phyloP scores from a whole-genome alignment of 495 filamentous ascomycete genomes.

The Penicillium subrubescens region DNA sequence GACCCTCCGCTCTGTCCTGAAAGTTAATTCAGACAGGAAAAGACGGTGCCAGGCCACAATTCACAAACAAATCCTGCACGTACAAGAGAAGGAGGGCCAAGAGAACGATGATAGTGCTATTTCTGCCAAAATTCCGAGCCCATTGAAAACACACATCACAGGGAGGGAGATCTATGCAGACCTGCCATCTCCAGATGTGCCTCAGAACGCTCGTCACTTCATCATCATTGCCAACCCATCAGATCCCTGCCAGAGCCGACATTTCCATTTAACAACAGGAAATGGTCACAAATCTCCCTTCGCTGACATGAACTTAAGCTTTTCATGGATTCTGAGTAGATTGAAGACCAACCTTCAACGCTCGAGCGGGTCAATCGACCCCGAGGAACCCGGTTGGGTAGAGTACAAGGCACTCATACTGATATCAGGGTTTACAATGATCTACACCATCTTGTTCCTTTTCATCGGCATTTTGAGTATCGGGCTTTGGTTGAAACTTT shows the following conservation, averaged over 20 bases:
- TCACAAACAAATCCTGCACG: not conserved
- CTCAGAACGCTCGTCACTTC: not conserved
- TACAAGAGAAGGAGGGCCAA: not conserved
- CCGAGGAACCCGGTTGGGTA: constrained; percentile 65
- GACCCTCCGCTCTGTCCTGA: constrained; percentile 65
- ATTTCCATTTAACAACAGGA: constrained; percentile 25
- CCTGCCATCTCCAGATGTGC: not conserved
- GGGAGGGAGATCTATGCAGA: constrained; percentile 1
- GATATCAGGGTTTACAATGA: constrained; percentile 65
- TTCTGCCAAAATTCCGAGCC: constrained; percentile 13
- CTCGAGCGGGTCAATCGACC: constrained; percentile 51
- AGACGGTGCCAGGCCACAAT: not conserved
- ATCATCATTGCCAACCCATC: not conserved
- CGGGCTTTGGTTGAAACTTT: constrained; percentile 67
- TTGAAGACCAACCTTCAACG: constrained; percentile 29
- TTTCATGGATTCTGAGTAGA: not conserved
- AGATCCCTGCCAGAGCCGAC: not conserved
- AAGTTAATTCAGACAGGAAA: constrained; percentile 51
- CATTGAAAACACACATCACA: constrained; percentile 26
- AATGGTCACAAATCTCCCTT: constrained; percentile 13
- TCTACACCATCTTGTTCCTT: constrained; percentile 74
- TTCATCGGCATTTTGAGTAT: constrained; percentile 68
- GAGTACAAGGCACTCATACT: constrained; percentile 74
- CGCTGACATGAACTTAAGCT: constrained; percentile 12
- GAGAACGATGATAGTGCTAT: not conserved